Percentiles rank a stretch among this genome's conserved stretches.
Conservation (phyloP, 495 filamentous ascomycete species). For the Penicillium steckii region DNA sequence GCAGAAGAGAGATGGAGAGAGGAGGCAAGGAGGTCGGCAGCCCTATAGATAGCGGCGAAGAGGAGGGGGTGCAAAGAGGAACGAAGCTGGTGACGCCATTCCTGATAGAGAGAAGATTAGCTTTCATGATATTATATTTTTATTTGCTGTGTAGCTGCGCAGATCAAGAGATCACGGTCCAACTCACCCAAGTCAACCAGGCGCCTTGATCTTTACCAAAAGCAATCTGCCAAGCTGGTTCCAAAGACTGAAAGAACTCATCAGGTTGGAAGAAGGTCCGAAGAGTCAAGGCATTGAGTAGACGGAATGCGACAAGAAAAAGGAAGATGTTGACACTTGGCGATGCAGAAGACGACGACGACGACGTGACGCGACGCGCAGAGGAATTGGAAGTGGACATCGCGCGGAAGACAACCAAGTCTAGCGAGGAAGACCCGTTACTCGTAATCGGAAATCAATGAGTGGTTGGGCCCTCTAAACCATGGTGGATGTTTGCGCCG, state of each 20-base stretch:
- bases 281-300: conserved; percentile 79
- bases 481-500: background rate
- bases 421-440: background rate
- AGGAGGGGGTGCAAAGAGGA: conserved; percentile 89
- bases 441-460: background rate
- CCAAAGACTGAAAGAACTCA: conserved; percentile 94
- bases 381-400: conserved; percentile 18
- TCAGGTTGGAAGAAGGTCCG: conserved; percentile 99
- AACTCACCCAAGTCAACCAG: conserved; percentile 92
- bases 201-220: conserved; percentile 77
- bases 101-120: conserved; percentile 48
- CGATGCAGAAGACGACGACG: conserved; percentile 1
- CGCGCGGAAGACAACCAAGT: background rate
- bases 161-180: background rate
- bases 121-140: background rate
- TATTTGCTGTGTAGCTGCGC: background rate
- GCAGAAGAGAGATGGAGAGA: conserved; percentile 46
- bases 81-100: conserved; percentile 89
- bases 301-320: conserved; percentile 71
- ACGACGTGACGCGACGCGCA: conserved; percentile 24
- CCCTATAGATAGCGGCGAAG: conserved; percentile 75
- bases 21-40: conserved; percentile 51
- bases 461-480: background rate
- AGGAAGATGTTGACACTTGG: conserved; percentile 54
- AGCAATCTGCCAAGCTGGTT: conserved; percentile 89